phyloP scores from a whole-genome alignment of 1,284 basidiomycete genomes.

The Cryptococcus sp. region DNA sequence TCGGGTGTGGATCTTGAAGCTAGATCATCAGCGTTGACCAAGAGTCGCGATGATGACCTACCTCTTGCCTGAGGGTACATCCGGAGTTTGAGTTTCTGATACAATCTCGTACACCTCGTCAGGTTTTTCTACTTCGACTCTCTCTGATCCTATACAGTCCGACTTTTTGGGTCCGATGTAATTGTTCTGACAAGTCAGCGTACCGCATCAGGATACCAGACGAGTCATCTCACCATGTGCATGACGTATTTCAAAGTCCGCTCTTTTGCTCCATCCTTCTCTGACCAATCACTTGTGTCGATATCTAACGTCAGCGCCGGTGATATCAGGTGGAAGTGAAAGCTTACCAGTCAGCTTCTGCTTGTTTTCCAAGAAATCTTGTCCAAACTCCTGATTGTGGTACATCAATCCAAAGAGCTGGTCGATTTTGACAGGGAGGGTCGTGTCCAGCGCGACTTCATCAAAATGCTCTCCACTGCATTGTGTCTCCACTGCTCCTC shows the following conservation, averaged over 20 bases:
- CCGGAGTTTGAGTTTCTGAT: constrained; percentile 22
- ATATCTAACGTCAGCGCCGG: constrained; percentile 12
- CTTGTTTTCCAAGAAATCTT: constrained; percentile 16
- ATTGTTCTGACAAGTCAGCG: constrained; percentile 14
- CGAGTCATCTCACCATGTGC: constrained; percentile 18
- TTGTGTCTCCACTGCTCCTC: constrained; percentile 3
- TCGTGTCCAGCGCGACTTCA: constrained; percentile 21
- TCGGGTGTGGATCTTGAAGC: constrained; percentile 19
- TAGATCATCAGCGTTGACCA: constrained; percentile 5
- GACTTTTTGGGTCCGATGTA: constrained; percentile 21
- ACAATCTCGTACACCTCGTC: constrained; percentile 17
- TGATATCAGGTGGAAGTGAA: too few species aligned
- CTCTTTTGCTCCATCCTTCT: constrained; percentile 8
- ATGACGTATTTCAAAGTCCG: constrained; percentile 22
- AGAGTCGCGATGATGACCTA: constrained; percentile 4
- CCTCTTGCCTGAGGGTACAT: constrained; percentile 24
- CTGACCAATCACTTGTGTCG: constrained; percentile 17
- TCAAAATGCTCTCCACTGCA: constrained; percentile 14
- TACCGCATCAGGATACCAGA: constrained; percentile 5
- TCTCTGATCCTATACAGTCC: constrained; percentile 17
- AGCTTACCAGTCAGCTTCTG: constrained; percentile 21
- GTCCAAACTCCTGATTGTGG: constrained; percentile 19
- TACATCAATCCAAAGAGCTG: constrained; percentile 19
- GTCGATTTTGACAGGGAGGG: constrained; percentile 13
- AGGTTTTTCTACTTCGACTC: constrained; percentile 13